phyloP scores from a whole-genome alignment of 2,329 filamentous ascomycete species.

The Fusarium anguioides region DNA sequence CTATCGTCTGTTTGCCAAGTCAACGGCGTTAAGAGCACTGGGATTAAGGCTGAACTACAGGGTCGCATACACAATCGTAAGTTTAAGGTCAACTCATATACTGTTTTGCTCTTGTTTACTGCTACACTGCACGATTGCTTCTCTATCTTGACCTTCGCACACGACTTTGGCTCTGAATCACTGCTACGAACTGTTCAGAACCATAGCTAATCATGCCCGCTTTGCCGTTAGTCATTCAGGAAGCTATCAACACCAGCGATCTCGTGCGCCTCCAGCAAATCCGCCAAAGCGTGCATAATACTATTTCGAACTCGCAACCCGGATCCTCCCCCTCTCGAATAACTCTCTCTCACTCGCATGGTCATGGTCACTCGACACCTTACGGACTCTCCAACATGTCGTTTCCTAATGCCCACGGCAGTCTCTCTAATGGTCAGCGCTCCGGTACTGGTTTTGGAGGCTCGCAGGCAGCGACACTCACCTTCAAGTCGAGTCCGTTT shows the following conservation, averaged over 20 bases:
- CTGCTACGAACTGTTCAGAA: neutral
- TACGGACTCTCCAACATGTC: slow-evolving; percentile 36
- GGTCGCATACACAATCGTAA: slow-evolving; percentile 80
- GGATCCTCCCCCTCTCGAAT: slow-evolving; percentile 32
- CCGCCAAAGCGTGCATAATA: slow-evolving; percentile 55
- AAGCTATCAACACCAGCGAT: slow-evolving; percentile 53
- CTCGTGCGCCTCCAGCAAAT: slow-evolving; percentile 57
- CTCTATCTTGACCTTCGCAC: neutral
- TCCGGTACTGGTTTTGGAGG: slow-evolving; percentile 30
- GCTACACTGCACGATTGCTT: neutral
- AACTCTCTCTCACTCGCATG: slow-evolving; percentile 27
- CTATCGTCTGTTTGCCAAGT: slow-evolving; percentile 80
- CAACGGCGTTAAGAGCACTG: slow-evolving; percentile 80
- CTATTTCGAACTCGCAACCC: slow-evolving; percentile 45
- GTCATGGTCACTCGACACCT: slow-evolving; percentile 17
- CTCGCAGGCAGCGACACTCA: slow-evolving; percentile 30
- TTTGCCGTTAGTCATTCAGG: slow-evolving; percentile 54
- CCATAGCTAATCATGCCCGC: slow-evolving; percentile 19
- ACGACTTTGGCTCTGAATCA: neutral
- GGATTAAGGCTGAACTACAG: slow-evolving; percentile 87
- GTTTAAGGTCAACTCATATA: slow-evolving; percentile 51
- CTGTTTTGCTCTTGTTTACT: neutral
- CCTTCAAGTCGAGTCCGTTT: slow-evolving; percentile 83
- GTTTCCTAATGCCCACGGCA: slow-evolving; percentile 31
- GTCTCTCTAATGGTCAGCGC: slow-evolving; percentile 38